Percentiles rank a stretch among this genome's conserved stretches.
These are phyloP conservation scores for Taphrina populina DNA, from an alignment of 1,139 yeast genomes.

Conservation along the genomic window DNA sequence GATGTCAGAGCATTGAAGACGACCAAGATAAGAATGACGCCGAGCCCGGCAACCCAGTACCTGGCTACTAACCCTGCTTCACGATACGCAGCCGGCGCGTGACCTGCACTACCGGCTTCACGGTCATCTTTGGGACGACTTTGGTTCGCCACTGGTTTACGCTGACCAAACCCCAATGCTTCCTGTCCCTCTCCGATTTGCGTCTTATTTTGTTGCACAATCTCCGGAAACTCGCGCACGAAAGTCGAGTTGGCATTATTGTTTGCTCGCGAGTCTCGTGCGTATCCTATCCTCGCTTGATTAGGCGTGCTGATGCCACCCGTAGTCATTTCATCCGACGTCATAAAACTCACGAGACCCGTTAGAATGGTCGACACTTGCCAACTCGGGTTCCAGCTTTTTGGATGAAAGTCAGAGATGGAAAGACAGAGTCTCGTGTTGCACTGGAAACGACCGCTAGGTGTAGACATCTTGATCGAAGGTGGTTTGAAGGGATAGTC, in stretches of 20 bases:
- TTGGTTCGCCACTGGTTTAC: background rate
- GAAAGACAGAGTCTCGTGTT: slow-evolving; percentile 78
- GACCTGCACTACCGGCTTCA: background rate
- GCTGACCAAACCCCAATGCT: background rate
- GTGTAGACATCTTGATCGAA: slow-evolving; percentile 83
- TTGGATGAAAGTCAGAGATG: slow-evolving; percentile 92
- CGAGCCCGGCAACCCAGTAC: slow-evolving; percentile 22
- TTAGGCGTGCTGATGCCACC: slow-evolving; percentile 56
- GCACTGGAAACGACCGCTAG: slow-evolving; percentile 75
- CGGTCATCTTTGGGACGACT: background rate
- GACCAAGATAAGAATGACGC: slow-evolving; percentile 13
- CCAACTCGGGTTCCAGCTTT: slow-evolving; percentile 96
- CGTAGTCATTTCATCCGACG: slow-evolving; percentile 58
- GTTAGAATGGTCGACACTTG: slow-evolving; percentile 80
- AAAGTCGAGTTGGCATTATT: slow-evolving; percentile 62
- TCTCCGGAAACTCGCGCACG: slow-evolving; percentile 64
- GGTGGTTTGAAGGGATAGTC: slow-evolving; percentile 95
- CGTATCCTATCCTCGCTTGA: slow-evolving; percentile 50
- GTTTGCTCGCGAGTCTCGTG: slow-evolving; percentile 61
- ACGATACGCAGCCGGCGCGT: background rate
- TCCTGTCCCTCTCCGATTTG: slow-evolving; percentile 11
- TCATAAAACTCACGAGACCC: slow-evolving; percentile 85
- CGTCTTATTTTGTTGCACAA: slow-evolving; percentile 53
- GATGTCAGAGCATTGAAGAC: slow-evolving; percentile 4
- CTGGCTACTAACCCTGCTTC: slow-evolving; percentile 1